A percentile compares a stretch with the other conserved stretches of the same genome.
phyloP scores from a whole-genome alignment of 2,329 filamentous ascomycete genomes.

The Fusarium lyarnte region DNA sequence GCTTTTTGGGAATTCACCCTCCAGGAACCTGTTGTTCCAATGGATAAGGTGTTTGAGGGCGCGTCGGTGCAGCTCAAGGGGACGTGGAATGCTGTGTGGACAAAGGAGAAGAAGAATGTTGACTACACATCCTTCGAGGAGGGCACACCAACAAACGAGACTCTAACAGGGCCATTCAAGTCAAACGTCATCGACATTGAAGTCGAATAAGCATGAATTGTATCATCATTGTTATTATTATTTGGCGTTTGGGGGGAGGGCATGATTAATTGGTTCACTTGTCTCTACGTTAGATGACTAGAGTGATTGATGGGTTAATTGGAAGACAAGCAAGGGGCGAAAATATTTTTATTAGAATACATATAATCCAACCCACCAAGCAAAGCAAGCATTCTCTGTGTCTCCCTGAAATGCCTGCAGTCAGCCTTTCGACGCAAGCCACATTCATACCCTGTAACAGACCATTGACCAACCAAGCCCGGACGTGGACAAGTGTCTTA shows the following conservation, averaged over 20 bases:
- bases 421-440: not conserved
- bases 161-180: conserved; percentile 34
- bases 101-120: conserved; percentile 37
- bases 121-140: conserved; percentile 32
- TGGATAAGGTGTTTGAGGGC: conserved; percentile 46
- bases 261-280: not conserved
- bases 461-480: not conserved
- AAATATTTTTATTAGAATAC: not conserved
- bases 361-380: not conserved
- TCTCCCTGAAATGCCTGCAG: not conserved
- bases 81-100: conserved; percentile 49
- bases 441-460: not conserved
- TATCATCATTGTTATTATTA: not conserved
- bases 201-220: not conserved
- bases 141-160: conserved; percentile 25
- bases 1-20: conserved; percentile 49
- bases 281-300: not conserved
- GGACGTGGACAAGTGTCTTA: not conserved
- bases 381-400: not conserved
- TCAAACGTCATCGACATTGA: conserved; percentile 35
- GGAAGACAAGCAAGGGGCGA: not conserved
- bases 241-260: conserved; percentile 1
- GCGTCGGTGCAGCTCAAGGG: conserved; percentile 50
- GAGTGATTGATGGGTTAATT: conserved; percentile 3
- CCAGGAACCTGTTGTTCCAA: conserved; percentile 49